Evolutionary conservation across 148 eudicot genomes (phyloP).

Genomic region (Heliamphora exappendiculata): DNA sequence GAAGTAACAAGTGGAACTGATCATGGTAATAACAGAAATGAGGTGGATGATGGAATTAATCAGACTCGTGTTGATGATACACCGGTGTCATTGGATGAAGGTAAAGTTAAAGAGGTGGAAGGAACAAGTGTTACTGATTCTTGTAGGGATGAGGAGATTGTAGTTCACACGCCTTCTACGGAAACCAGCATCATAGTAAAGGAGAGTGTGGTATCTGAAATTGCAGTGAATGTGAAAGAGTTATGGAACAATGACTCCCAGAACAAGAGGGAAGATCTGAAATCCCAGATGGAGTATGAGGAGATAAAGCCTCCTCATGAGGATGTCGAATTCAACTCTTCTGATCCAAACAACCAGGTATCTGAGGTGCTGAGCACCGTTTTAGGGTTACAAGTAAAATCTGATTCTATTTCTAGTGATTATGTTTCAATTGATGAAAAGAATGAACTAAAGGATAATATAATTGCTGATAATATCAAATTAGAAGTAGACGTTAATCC

Average conservation of each 20-base stretch:
- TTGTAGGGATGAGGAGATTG: slow-evolving; percentile 17
- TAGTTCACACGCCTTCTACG: slow-evolving; percentile 20
- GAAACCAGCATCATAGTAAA: slow-evolving; percentile 19
- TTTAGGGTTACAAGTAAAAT: slow-evolving; percentile 79
- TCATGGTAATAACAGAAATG: slow-evolving; percentile 6
- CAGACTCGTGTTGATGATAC: slow-evolving; percentile 20
- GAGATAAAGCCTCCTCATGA: slow-evolving; percentile 39
- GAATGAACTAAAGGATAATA: slow-evolving; percentile 77
- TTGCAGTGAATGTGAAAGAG: slow-evolving; percentile 16
- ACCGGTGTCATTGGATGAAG: slow-evolving; percentile 21
- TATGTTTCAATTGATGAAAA: slow-evolving; percentile 71
- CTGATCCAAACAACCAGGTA: slow-evolving; percentile 77
- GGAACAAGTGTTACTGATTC: slow-evolving; percentile 18
- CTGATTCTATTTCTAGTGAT: slow-evolving; percentile 89
- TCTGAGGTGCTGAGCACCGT: slow-evolving; percentile 84
- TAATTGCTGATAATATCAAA: slow-evolving; percentile 91
- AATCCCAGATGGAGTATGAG: slow-evolving; percentile 20
- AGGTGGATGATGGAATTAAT: slow-evolving; percentile 16
- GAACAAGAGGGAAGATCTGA: not conserved
- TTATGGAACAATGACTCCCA: slow-evolving; percentile 16
- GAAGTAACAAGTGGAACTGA: no score
- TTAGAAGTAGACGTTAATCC: slow-evolving; percentile 88
- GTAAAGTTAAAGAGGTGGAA: slow-evolving; percentile 18
- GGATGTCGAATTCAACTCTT: slow-evolving; percentile 41
- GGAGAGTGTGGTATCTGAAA: slow-evolving; percentile 25